These are phyloP conservation scores for Gillenia trifoliata DNA, from an alignment of 306 rosid genomes.

Conservation along the genomic window DNA sequence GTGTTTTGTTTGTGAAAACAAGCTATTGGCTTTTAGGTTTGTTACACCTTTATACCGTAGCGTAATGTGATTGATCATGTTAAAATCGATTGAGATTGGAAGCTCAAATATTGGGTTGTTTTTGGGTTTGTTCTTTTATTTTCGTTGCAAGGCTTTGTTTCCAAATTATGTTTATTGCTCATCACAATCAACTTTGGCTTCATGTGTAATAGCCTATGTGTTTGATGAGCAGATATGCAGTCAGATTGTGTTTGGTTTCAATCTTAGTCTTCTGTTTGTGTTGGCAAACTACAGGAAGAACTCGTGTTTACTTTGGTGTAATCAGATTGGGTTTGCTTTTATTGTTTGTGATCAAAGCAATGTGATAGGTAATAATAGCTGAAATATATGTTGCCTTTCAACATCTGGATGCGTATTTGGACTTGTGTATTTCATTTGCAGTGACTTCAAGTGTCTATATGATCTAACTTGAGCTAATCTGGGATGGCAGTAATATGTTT, in stretches of 20 bases:
- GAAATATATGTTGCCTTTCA: too few relatives aligned
- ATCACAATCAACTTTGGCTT: not conserved
- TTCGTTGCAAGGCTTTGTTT: not conserved
- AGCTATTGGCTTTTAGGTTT: not conserved
- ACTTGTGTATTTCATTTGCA: too few relatives aligned
- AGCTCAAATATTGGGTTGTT: not conserved
- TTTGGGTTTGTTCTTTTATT: not conserved
- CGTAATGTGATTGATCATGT: not conserved
- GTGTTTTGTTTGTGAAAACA: not conserved
- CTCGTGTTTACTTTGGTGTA: too few relatives aligned
- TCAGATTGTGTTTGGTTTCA: too few relatives aligned
- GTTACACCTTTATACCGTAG: not conserved
- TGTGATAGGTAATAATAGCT: too few relatives aligned
- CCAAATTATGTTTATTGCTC: not conserved
- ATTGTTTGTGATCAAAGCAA: too few relatives aligned
- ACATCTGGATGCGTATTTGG: too few relatives aligned
- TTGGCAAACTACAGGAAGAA: too few relatives aligned
- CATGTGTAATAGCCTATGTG: not conserved
- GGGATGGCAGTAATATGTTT: too few relatives aligned
- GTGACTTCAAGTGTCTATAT: too few relatives aligned
- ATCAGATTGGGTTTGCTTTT: not conserved
- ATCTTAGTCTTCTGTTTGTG: not conserved
- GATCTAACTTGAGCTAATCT: too few relatives aligned
- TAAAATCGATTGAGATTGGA: too few relatives aligned
- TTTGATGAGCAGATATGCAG: not conserved